These are phyloP conservation scores for Kodamaea fungicola DNA, from an alignment of 1,139 yeast genomes.

Conservation along the genomic window DNA sequence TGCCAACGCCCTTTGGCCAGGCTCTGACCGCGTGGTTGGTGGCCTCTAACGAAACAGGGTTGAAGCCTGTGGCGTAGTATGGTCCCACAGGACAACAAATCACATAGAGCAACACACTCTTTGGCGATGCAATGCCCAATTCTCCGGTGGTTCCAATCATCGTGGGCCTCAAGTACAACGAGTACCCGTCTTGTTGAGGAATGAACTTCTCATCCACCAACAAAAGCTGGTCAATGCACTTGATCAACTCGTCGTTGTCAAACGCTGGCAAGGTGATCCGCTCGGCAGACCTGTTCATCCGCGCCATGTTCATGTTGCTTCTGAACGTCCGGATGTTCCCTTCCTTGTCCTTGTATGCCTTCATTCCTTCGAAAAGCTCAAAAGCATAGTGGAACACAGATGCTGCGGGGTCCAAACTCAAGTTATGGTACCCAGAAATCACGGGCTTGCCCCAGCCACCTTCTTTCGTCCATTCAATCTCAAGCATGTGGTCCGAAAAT, in stretches of 20 bases:
- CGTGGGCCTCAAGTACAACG: conserved; percentile 91
- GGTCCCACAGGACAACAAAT: conserved; percentile 97
- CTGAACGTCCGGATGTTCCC: conserved; percentile 80
- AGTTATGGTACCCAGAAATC: conserved; percentile 78
- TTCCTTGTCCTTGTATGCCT: conserved; percentile 77
- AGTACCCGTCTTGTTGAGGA: conserved; percentile 82
- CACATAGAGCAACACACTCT: conserved; percentile 74
- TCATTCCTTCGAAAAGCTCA: conserved; percentile 93
- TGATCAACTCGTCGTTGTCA: conserved; percentile 71
- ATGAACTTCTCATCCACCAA: conserved; percentile 71
- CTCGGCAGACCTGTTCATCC: conserved; percentile 85
- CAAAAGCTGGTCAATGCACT: conserved; percentile 71
- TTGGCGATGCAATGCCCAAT: conserved; percentile 80
- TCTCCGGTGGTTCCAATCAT: conserved; percentile 87
- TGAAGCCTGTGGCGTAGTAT: conserved; percentile 84
- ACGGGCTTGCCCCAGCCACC: conserved; percentile 85
- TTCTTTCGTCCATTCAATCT: conserved; percentile 75
- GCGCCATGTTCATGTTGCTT: conserved; percentile 84
- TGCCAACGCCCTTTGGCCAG: conserved; percentile 99
- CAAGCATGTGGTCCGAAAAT: conserved; percentile 88
- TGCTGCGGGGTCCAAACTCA: conserved; percentile 79
- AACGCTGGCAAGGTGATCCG: conserved; percentile 86
- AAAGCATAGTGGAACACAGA: conserved; percentile 93
- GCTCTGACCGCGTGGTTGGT: conserved; percentile 95
- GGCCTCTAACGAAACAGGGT: conserved; percentile 90